A percentile compares a stretch with the other conserved stretches of the same genome.
Conservation (phyloP, 495 filamentous ascomycete genomes). For the Podospora pseudoanserina region DNA sequence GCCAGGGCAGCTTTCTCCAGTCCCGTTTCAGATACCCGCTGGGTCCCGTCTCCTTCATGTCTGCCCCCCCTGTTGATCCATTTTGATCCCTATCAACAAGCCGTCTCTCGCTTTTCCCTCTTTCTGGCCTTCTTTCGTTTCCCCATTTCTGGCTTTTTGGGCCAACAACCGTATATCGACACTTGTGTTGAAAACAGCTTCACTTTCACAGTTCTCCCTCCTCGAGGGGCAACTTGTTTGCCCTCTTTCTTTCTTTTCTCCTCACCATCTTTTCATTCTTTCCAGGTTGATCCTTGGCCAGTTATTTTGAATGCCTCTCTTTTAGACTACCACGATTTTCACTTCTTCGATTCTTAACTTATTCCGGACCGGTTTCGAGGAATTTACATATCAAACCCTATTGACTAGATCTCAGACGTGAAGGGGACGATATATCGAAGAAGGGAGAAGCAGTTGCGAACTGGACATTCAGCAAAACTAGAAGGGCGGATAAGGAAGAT, state of each 20-base stretch:
- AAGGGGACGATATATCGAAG: background rate
- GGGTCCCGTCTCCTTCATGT: conserved; percentile 12
- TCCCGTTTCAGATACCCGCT: conserved; percentile 37
- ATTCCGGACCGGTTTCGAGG: conserved; percentile 30
- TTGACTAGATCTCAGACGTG: background rate
- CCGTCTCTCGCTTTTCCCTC: conserved; percentile 11
- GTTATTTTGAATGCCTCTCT: conserved; percentile 18
- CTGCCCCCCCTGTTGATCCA: conserved; percentile 6
- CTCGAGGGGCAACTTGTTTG: conserved; percentile 27
- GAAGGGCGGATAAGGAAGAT: background rate
- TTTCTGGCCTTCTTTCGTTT: conserved; percentile 14
- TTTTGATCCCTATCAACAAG: conserved; percentile 10
- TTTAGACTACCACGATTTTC: conserved; percentile 27
- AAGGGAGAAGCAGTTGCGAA: background rate
- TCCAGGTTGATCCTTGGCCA: conserved; percentile 53
- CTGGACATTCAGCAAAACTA: background rate
- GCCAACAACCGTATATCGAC: conserved; percentile 15
- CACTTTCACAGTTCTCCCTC: conserved; percentile 12
- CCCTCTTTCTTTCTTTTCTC: conserved; percentile 31
- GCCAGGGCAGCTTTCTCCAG: conserved; percentile 22
- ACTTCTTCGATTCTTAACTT: conserved; percentile 24
- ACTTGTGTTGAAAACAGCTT: conserved; percentile 3
- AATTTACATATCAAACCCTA: conserved; percentile 6
- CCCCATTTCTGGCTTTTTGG: conserved; percentile 12
- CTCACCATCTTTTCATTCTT: conserved; percentile 37